Evolutionary conservation across 495 filamentous ascomycete genomes (phyloP).

Genomic region (Bacidia rubella): DNA sequence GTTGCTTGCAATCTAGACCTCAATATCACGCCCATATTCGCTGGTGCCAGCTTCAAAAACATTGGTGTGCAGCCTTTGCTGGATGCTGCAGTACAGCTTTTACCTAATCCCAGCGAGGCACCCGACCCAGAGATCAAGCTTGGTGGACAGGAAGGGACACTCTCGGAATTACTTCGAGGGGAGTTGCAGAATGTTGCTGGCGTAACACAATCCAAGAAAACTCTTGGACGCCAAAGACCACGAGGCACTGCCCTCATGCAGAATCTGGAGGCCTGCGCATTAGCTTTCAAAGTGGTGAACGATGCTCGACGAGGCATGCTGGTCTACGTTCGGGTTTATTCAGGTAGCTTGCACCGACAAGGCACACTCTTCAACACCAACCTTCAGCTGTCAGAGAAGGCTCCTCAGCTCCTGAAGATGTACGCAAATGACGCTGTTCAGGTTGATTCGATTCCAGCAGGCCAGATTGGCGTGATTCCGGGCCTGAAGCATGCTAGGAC

Average conservation of each 20-base stretch:
- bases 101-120: constrained; percentile 70
- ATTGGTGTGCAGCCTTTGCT: constrained; percentile 89
- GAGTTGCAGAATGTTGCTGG: constrained; percentile 31
- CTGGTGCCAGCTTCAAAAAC: constrained; percentile 84
- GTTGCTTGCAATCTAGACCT: constrained; percentile 48
- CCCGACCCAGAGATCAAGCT: constrained; percentile 66
- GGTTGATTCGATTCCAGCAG: constrained; percentile 61
- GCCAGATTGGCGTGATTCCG: constrained; percentile 91
- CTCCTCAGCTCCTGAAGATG: constrained; percentile 75
- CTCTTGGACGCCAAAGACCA: constrained; percentile 23
- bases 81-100: constrained; percentile 72
- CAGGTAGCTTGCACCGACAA: constrained; percentile 61
- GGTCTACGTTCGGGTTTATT: constrained; percentile 87
- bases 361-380: constrained; percentile 77
- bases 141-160: constrained; percentile 36
- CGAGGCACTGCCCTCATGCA: constrained; percentile 28
- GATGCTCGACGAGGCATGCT: constrained; percentile 75
- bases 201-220: constrained; percentile 17
- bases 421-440: constrained; percentile 82
- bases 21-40: constrained; percentile 73
- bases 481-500: constrained; percentile 84
- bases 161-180: constrained; percentile 38
- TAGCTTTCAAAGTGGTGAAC: constrained; percentile 95
- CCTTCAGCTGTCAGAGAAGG: constrained; percentile 66
- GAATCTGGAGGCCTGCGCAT: constrained; percentile 57